Percentiles rank a stretch among this genome's conserved stretches.
Evolutionary conservation across 805 yeast species (phyloP).

Genomic region (Brettanomyces nanus): DNA sequence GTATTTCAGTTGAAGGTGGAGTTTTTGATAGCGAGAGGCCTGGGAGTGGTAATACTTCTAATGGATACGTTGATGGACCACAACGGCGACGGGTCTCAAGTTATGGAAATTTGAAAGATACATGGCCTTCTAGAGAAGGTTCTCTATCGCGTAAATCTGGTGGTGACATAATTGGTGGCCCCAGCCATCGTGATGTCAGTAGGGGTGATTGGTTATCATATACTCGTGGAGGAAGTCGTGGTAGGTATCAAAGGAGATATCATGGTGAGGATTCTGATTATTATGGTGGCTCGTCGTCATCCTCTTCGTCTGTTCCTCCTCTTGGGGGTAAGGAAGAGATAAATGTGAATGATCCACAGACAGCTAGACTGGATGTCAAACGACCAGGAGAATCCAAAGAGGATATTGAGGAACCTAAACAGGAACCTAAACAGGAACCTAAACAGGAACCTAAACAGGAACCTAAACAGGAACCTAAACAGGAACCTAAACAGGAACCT

Average conservation of each 20-base stretch:
- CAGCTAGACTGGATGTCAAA: too few relatives aligned
- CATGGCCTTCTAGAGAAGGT: neutral
- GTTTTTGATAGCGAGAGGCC: neutral
- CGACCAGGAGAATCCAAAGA: neutral
- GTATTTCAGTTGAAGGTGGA: neutral
- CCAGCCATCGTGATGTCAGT: neutral
- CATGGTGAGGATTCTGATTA: too few relatives aligned
- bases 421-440: slow-evolving; percentile 4
- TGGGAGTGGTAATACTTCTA: neutral
- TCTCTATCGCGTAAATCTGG: neutral
- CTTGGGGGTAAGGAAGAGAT: too few relatives aligned
- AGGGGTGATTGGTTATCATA: too few relatives aligned
- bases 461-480: neutral
- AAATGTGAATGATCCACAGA: too few relatives aligned
- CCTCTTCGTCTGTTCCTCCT: too few relatives aligned
- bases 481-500: neutral
- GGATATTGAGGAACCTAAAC: neutral
- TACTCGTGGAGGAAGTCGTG: neutral
- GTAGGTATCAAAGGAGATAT: neutral
- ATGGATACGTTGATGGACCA: neutral
- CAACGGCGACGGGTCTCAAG: neutral
- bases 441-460: neutral
- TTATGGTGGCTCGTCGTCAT: too few relatives aligned
- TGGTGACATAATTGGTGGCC: slow-evolving; percentile 1
- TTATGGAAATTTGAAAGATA: neutral